phyloP scores from a whole-genome alignment of 352 stramenopile genomes.

The Halophytophthora polymorphica region DNA sequence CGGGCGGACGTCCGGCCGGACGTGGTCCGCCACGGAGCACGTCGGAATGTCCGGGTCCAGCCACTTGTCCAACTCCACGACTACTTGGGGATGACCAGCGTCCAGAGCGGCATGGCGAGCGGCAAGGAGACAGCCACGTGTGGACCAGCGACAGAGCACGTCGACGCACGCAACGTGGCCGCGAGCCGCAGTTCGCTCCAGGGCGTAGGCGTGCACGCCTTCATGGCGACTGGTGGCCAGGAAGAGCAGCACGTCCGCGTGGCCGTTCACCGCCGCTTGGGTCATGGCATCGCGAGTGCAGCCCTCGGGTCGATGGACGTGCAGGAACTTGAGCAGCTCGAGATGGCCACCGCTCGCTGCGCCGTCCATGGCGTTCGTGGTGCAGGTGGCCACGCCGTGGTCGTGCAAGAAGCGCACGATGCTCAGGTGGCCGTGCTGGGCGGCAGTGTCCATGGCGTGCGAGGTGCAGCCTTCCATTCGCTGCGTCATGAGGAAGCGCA shows the following conservation, averaged over 20 bases:
- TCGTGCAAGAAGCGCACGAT: constrained; percentile 27
- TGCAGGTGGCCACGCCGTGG: constrained; percentile 12
- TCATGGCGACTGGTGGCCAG: constrained; percentile 34
- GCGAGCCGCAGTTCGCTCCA: constrained; percentile 25
- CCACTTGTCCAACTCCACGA: constrained; percentile 18
- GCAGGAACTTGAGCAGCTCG: constrained; percentile 29
- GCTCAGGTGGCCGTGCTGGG: constrained; percentile 28
- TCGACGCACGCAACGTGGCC: constrained; percentile 23
- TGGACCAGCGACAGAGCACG: constrained; percentile 30
- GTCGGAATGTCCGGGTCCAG: constrained; percentile 27
- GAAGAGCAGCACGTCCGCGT: constrained; percentile 24
- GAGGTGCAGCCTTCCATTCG: constrained; percentile 28
- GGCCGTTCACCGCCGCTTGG: constrained; percentile 27
- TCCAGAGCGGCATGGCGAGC: constrained; percentile 25
- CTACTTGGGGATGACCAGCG: constrained; percentile 24
- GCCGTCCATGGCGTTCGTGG: constrained; percentile 30
- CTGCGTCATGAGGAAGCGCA: constrained; percentile 25
- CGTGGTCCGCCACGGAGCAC: constrained; percentile 23
- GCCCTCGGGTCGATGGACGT: constrained; percentile 29
- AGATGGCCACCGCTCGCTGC: constrained; percentile 26
- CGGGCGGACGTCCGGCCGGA: constrained; percentile 13
- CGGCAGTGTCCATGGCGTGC: constrained; percentile 28
- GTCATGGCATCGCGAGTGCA: constrained; percentile 38
- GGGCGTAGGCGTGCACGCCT: constrained; percentile 22
- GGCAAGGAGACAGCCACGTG: constrained; percentile 33